phyloP scores from a whole-genome alignment of 1,284 basidiomycete genomes.

The Ustilago curta region DNA sequence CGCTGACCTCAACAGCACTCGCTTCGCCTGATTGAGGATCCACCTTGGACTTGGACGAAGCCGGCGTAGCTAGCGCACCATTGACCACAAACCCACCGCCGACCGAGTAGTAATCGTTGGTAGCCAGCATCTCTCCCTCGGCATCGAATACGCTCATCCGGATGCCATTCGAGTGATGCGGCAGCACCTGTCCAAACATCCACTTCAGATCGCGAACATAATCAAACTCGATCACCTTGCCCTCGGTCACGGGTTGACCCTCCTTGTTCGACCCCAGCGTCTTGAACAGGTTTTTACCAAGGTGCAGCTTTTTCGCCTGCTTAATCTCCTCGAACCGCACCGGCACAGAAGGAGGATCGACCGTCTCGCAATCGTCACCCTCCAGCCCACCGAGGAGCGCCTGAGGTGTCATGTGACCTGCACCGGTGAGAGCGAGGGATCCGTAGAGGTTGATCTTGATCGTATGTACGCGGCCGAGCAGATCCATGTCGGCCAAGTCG shows the following conservation, averaged over 20 bases:
- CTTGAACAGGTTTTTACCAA: constrained; percentile 73
- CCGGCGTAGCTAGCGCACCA: constrained; percentile 58
- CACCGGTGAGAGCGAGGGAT: constrained; percentile 75
- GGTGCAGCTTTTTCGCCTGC: constrained; percentile 76
- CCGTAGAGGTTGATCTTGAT: constrained; percentile 87
- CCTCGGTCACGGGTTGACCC: constrained; percentile 10
- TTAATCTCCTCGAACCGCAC: constrained; percentile 79
- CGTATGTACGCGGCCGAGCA: constrained; percentile 80
- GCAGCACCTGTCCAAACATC: constrained; percentile 78
- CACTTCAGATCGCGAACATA: constrained; percentile 91
- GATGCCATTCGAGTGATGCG: constrained; percentile 76
- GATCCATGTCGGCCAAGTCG: constrained; percentile 78
- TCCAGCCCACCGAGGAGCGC: constrained; percentile 90
- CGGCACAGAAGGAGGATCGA: constrained; percentile 80
- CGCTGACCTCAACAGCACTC: constrained; percentile 1
- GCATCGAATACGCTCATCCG: constrained; percentile 86
- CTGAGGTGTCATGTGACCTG: constrained; percentile 94
- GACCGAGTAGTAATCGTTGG: constrained; percentile 86
- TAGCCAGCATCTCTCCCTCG: constrained; percentile 86
- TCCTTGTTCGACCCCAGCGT: constrained; percentile 20
- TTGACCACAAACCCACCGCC: constrained; percentile 68
- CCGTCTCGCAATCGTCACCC: constrained; percentile 77
- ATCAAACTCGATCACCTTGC: constrained; percentile 78
- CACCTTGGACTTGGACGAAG: constrained; percentile 4
- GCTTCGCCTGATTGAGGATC: neutral